Conservation (phyloP, 1,284 basidiomycete genomes). For the Irpex rosettiformis region DNA sequence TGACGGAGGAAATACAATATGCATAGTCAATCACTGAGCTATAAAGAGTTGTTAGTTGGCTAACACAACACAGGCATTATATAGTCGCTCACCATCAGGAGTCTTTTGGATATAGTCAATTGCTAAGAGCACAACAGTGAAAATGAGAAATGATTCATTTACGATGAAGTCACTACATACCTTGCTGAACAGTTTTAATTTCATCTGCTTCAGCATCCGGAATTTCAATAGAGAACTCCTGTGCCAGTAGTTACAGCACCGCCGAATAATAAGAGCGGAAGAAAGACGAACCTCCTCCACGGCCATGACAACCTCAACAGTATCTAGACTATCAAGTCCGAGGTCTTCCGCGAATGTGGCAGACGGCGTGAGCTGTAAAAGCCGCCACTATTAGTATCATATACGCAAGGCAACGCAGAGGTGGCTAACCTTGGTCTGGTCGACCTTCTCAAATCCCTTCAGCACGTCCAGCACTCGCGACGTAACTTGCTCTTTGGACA, state of each 20-base stretch:
- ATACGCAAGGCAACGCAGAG: slow-evolving; percentile 3
- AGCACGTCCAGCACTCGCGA: slow-evolving; percentile 85
- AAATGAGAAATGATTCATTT: background rate
- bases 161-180: slow-evolving; percentile 38
- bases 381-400: slow-evolving; percentile 6
- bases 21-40: slow-evolving; percentile 23
- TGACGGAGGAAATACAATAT: background rate
- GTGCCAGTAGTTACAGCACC: slow-evolving; percentile 13
- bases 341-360: slow-evolving; percentile 88
- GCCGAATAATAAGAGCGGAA: background rate
- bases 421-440: slow-evolving; percentile 72
- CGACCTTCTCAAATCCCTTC: slow-evolving; percentile 95
- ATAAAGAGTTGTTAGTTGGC: slow-evolving; percentile 12
- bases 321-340: slow-evolving; percentile 94
- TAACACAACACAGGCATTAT: background rate
- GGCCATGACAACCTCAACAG: slow-evolving; percentile 99
- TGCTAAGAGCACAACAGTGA: slow-evolving; percentile 44
- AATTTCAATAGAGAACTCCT: slow-evolving; percentile 92
- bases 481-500: slow-evolving; percentile 78
- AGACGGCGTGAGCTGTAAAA: slow-evolving; percentile 62
- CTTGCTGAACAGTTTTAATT: slow-evolving; percentile 93
- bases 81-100: slow-evolving; percentile 69
- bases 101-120: slow-evolving; percentile 98
- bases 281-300: slow-evolving; percentile 82
- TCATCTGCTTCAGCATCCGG: slow-evolving; percentile 98